Percentiles rank a stretch among this genome's conserved stretches.
Evolutionary conservation across 352 stramenopile genomes (phyloP).

Genomic region (Pseudoperonospora humuli): DNA sequence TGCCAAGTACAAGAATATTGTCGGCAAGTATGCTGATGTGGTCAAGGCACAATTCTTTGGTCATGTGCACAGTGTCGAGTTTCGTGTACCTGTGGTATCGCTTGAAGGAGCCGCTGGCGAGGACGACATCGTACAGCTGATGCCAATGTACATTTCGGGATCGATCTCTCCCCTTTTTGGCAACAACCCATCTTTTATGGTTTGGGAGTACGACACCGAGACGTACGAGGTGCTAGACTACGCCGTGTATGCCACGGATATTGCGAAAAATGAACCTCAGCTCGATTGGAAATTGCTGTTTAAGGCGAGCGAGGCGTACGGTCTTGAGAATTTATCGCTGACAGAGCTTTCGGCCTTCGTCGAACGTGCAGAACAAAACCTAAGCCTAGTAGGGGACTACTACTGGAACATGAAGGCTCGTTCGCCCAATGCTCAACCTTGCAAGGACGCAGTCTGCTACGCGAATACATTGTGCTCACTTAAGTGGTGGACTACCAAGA

Average conservation of each 20-base stretch:
- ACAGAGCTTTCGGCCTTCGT: slow-evolving; percentile 37
- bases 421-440: slow-evolving; percentile 41
- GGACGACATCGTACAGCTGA: slow-evolving; percentile 22
- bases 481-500: slow-evolving; percentile 78
- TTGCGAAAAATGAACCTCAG: slow-evolving; percentile 38
- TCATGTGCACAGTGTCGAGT: slow-evolving; percentile 90
- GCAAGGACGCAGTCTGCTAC: slow-evolving; percentile 34
- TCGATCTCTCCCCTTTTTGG: slow-evolving; percentile 88
- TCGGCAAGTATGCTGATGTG: slow-evolving; percentile 56
- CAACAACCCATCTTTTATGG: slow-evolving; percentile 90
- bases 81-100: slow-evolving; percentile 50
- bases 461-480: slow-evolving; percentile 68
- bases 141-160: slow-evolving; percentile 78
- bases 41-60: slow-evolving; percentile 89
- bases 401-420: slow-evolving; percentile 83
- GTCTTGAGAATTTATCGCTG: slow-evolving; percentile 39
- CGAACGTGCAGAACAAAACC: slow-evolving; percentile 38
- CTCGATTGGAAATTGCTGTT: slow-evolving; percentile 61
- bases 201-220: slow-evolving; percentile 69
- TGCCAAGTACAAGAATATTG: slow-evolving; percentile 68
- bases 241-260: slow-evolving; percentile 67
- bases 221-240: slow-evolving; percentile 79
- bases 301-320: slow-evolving; percentile 49
- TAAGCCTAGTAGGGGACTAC: slow-evolving; percentile 55
- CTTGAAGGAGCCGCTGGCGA: slow-evolving; percentile 13